Percentiles rank a stretch among this genome's conserved stretches.
Conservation (phyloP, 2,329 filamentous ascomycete species). For the Colletotrichum sublineola region DNA sequence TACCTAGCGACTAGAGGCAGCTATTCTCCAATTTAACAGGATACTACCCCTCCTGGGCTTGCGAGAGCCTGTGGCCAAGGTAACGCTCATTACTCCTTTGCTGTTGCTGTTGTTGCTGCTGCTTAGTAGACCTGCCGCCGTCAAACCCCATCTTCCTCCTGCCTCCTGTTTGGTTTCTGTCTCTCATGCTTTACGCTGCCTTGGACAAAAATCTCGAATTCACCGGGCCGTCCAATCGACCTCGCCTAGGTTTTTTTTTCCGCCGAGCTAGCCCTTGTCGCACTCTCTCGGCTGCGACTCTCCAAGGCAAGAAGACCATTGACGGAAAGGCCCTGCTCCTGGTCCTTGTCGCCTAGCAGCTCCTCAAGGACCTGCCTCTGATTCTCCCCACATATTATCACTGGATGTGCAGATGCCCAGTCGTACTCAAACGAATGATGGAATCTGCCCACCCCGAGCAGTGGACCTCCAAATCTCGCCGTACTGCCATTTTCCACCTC, state of each 20-base stretch:
- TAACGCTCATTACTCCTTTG: conserved; percentile 11
- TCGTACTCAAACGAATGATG: conserved; percentile 42
- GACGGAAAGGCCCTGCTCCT: conserved; percentile 36
- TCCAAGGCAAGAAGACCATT: conserved; percentile 26
- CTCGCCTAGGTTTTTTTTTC: conserved; percentile 22
- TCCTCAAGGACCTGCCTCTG: conserved; percentile 28
- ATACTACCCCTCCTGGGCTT: conserved; percentile 39
- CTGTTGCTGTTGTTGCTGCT: conserved; percentile 9
- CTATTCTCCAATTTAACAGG: conserved; percentile 40
- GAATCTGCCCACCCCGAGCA: conserved; percentile 39
- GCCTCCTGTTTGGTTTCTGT: conserved; percentile 15
- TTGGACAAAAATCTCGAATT: conserved; percentile 6
- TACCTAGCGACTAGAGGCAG: conserved; percentile 23
- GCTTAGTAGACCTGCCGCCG: background rate
- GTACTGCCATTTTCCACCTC: conserved; percentile 41
- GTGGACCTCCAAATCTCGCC: conserved; percentile 42
- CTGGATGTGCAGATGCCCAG: conserved; percentile 40
- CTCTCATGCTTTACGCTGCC: background rate
- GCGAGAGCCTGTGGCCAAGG: conserved; percentile 30
- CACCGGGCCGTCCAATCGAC: conserved; percentile 26
- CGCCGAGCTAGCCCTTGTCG: conserved; percentile 25
- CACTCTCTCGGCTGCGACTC: conserved; percentile 22
- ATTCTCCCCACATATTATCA: conserved; percentile 37
- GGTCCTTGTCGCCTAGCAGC: conserved; percentile 38
- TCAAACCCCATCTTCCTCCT: conserved; percentile 27